Percentiles rank a stretch among this genome's conserved stretches.
Evolutionary conservation across 2,329 filamentous ascomycete genomes (phyloP).

Genomic region (Epicoccum nigrum): DNA sequence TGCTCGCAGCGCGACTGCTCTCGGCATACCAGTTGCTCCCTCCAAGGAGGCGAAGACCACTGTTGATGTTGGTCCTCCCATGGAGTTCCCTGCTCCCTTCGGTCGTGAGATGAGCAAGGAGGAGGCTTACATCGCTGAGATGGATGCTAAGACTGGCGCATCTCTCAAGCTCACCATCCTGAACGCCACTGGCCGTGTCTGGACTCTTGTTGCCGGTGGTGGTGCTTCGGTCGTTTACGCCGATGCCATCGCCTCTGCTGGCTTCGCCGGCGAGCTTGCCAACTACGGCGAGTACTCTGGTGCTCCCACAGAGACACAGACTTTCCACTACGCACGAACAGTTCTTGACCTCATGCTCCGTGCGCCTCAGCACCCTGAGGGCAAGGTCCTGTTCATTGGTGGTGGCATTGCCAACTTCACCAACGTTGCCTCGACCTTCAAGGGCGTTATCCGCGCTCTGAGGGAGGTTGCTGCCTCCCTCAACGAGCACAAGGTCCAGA

Average conservation of each 20-base stretch:
- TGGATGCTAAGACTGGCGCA: constrained; percentile 98
- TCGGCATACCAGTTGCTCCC: constrained; percentile 74
- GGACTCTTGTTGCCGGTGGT: constrained; percentile 98
- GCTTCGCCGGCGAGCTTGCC: constrained; percentile 93
- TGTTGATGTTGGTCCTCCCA: constrained; percentile 94
- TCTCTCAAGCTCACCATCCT: constrained; percentile 98
- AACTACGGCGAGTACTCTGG: constrained; percentile 99
- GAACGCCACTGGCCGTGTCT: constrained; percentile 89
- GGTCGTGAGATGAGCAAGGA: constrained; percentile 98
- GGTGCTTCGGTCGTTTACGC: constrained; percentile 99
- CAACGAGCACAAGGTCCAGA: constrained; percentile 95
- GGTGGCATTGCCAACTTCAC: constrained; percentile 99
- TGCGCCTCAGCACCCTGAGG: constrained; percentile 80
- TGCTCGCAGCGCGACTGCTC: constrained; percentile 85
- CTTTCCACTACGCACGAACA: constrained; percentile 97
- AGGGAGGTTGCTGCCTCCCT: constrained; percentile 85
- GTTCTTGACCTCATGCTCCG: constrained; percentile 98
- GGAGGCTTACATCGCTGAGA: constrained; percentile 97
- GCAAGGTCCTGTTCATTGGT: constrained; percentile 99
- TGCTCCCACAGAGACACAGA: constrained; percentile 97
- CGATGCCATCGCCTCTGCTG: constrained; percentile 95
- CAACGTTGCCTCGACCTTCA: constrained; percentile 99
- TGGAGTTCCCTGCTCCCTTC: constrained; percentile 99
- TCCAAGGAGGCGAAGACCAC: constrained; percentile 76
- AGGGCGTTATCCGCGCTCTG: constrained; percentile 97